Evolutionary conservation across 768 basidiomycete genomes (phyloP), one percentile per base, ranked within the genome.

Genomic region (Calocybe indica): DNA sequence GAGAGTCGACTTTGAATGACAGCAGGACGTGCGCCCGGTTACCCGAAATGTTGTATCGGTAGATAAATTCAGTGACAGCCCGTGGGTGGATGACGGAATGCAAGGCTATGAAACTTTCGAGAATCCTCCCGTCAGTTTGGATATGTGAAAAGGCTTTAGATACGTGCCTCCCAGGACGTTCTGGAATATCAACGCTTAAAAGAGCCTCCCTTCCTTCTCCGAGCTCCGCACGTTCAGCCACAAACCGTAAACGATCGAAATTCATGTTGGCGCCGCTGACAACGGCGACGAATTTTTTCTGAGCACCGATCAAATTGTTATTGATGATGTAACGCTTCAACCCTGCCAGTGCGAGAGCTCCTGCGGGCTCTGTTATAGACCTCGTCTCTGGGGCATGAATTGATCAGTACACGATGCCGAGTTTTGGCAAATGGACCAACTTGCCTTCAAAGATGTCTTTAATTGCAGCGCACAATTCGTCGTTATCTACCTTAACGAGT

Each of bases 261-360:
- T 99, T 98, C 91, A 99, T 96, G 68, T 99, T 98, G 12, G 95
- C 96, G 14, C 96, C 96, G 58, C 91, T 94, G 53, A 98, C 71
- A 45, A 97, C 83, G 5, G 81, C 93, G 30, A 97, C 94, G 54
- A 94, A 96, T 48, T 80, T 83, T 69, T 91, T 91, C 47, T 86
- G 76, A 2, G 88, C 82, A 34, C 89, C 90, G 44, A 92, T 56
- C 32, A 98, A 79, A 44, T 85, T 76, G 64, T 96, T 90, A 49
- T 83, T 68, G 32, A 81, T 54, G 56, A 99, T 92, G 62, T 95
- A 79, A 9, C 80, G 82, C 63, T 98, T 99, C 45, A 97, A 72
- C 8, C 92, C 92, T 12, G 96, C 96, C 34, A 98, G 73, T 0
- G 88, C 87, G 5, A 97, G 76, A 1, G 96, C 95, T 9, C 96